These are phyloP conservation scores for Euphorbia corollata DNA, from an alignment of 441 rosid genomes.

Conservation along the genomic window DNA sequence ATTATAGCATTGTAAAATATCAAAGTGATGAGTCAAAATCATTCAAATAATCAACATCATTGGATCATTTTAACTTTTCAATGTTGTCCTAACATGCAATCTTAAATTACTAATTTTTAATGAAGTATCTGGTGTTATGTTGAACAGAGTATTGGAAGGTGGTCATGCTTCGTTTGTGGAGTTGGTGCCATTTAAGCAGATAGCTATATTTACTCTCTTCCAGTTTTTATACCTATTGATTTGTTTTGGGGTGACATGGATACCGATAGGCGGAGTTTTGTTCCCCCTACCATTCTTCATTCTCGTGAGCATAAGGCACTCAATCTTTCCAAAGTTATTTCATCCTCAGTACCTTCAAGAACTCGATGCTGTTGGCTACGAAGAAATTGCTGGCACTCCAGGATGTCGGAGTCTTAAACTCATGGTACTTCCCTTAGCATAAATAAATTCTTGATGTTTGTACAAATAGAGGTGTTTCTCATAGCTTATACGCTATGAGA, in stretches of 20 bases:
- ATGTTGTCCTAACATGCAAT: neutral
- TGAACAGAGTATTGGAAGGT: conserved; percentile 61
- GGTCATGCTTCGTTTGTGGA: conserved; percentile 72
- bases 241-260: conserved; percentile 82
- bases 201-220: conserved; percentile 56
- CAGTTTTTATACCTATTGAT: conserved; percentile 53
- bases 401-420: conserved; percentile 37
- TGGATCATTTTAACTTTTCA: neutral
- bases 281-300: conserved; percentile 74
- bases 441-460: neutral
- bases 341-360: conserved; percentile 54
- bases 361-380: conserved; percentile 75
- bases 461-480: too few relatives aligned
- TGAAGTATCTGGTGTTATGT: neutral
- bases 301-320: conserved; percentile 53
- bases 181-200: conserved; percentile 59
- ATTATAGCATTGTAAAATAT: too few relatives aligned
- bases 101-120: neutral
- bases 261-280: conserved; percentile 66
- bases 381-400: conserved; percentile 56
- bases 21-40: too few relatives aligned
- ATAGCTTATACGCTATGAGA: too few relatives aligned
- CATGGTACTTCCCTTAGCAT: conserved; percentile 27
- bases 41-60: too few relatives aligned
- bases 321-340: conserved; percentile 55